Base-by-base conservation (phyloP, 2,329 filamentous ascomycete species). In the Emericellopsis cladophorae region DNA sequence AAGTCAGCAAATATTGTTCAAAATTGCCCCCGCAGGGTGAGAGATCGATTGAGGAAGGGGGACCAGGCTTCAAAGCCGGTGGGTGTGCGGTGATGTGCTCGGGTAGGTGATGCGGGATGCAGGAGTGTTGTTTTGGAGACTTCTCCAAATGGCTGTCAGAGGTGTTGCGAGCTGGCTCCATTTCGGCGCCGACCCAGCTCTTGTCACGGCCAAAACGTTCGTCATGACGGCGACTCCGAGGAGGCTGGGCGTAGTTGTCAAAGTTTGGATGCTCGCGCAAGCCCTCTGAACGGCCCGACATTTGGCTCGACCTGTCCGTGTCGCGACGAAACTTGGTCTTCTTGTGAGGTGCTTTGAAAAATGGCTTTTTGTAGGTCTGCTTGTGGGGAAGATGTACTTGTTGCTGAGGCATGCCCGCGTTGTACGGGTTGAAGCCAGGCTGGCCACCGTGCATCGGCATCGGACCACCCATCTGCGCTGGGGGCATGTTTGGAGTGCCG, bases 1-100 rank as follows among this genome's bases (percentile, higher is more conserved):
- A 12, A 54, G 76, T 87, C 69, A 89, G 82, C 76, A 74, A 71
- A 48, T 74, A 71, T 59, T 89, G 71, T 59, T 89, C 81, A 72
- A 81, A 86, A 49, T 79, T 71, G 54, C 76, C 76, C 44, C 82
- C 47, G 80, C 79, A 44, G 88, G 62, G 62, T 85, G 75, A 56
- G 75, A 54, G 48, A 53, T 52, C 51, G 23, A n/a, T 41, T 33
- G 14, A 22, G 22, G 21, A 26, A 14, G 22, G 24, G 18, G 11
- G 18, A 29, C 9, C 9, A 12, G 26, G 8, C 8, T 29, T 29
- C 9, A 29, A 29, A 9, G 26, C 9, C 12, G 8, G 26, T 29
- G 26, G 26, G 26, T 29, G 8, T 29, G 12, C 26, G 26, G 8
- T 29, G 12, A 12, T 12, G 26, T 29, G 26, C 26, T 29, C 26